Base-by-base conservation (phyloP, 2,329 filamentous ascomycete species). In the Mycosphaerella sp. region DNA sequence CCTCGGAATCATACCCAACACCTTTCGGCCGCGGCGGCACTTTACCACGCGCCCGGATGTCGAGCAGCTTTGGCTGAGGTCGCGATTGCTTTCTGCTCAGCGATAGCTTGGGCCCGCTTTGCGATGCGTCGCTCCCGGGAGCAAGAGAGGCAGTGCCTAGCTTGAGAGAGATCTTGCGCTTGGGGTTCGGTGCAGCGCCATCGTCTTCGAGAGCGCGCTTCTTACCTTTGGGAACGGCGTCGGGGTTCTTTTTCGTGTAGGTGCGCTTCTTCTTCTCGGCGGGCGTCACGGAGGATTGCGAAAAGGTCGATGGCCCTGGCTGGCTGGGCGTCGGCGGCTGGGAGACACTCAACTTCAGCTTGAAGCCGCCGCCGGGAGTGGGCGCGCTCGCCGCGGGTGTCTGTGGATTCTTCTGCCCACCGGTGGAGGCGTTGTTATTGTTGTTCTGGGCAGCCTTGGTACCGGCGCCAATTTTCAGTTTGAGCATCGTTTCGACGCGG, bases 1-100 rank as follows among this genome's bases (percentile, higher is more conserved):
- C 89, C 69, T 97, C 93, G 2, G 90, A 96, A 67, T 98, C 93
- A 70, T 97, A 98, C 6, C 91, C 93, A 50, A 95, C 89, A 45
- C 93, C 93, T 28, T 79, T 74, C 6, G 87, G 85, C 54, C 60
- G 48, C 59, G 55, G 41, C 41, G 58, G 59, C 44, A 49, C 59
- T 52, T 55, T 53, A 43, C 53, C 57, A 49, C 51, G 54, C 52
- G 55, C 50, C 17, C 50, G 54, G 35, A 59, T 56, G 39, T 59
- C 60, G 32, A 62, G 43, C 2, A 61, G 41, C 45, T 57, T 61
- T 2, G 64, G 62, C 10, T 56, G 52, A 4, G 59, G 46, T 2
- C 58, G 41, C 5, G 57, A 55, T 18, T 52, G 52, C 42, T 57
- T 63, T 21, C 30, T 25, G 3, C 35, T 18, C 9, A 81, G 75